phyloP scores from a whole-genome alignment of 352 stramenopile genomes.

The Sclerospora graminicola region DNA sequence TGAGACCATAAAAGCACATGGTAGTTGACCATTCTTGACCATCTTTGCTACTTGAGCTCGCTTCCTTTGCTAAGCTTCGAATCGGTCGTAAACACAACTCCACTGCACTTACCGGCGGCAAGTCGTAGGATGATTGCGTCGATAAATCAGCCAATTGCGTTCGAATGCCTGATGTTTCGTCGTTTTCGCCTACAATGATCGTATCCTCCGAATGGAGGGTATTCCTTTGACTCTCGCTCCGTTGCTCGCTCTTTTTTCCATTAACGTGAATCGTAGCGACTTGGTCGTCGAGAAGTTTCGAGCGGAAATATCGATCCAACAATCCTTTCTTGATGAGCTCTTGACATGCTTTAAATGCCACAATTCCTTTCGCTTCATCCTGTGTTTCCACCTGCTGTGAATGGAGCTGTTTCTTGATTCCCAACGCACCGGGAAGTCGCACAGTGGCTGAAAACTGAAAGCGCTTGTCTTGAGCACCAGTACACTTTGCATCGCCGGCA shows the following conservation, averaged over 20 bases:
- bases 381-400: conserved; percentile 54
- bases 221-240: not conserved
- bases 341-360: conserved; percentile 72
- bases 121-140: conserved; percentile 77
- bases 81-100: conserved; percentile 64
- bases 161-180: conserved; percentile 5
- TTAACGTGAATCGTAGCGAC: conserved; percentile 26
- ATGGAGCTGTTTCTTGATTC: conserved; percentile 51
- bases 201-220: conserved; percentile 15
- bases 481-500: not conserved
- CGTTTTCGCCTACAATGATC: conserved; percentile 25
- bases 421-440: conserved; percentile 40
- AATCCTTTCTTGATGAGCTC: conserved; percentile 58
- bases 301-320: conserved; percentile 62
- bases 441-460: conserved; percentile 64
- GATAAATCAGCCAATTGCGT: conserved; percentile 51
- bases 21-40: conserved; percentile 32
- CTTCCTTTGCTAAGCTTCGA: conserved; percentile 31
- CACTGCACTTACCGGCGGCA: conserved; percentile 62
- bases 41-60: conserved; percentile 13
- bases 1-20: conserved; percentile 77
- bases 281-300: conserved; percentile 50
- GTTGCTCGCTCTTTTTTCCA: conserved; percentile 3
- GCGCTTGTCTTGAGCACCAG: conserved; percentile 10
- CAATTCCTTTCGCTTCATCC: conserved; percentile 67